Conservation (phyloP, 2,329 filamentous ascomycete species). For the Cercospora sesami region DNA sequence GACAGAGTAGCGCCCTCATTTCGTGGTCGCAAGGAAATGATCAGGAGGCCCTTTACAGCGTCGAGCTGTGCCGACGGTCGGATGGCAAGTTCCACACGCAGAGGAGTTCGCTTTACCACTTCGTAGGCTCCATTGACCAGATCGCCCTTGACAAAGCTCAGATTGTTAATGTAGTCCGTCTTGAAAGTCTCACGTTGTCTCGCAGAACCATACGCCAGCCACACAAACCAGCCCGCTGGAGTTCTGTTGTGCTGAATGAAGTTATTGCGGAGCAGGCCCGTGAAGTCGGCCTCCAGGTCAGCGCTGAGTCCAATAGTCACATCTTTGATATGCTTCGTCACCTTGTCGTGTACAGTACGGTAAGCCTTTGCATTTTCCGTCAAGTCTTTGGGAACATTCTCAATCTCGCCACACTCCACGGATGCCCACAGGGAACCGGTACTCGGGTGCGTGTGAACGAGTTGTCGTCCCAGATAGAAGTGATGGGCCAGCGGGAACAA, state of each 20-base stretch:
- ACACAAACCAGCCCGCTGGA: conserved; percentile 24
- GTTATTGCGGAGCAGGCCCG: conserved; percentile 24
- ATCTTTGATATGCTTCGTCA: conserved; percentile 22
- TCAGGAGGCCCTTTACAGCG: conserved; percentile 18
- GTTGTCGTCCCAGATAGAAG: conserved; percentile 25
- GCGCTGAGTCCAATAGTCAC: conserved; percentile 18
- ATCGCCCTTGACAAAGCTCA: conserved; percentile 27
- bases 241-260: conserved; percentile 23
- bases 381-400: conserved; percentile 21
- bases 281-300: conserved; percentile 25
- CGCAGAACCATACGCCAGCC: conserved; percentile 16
- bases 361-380: conserved; percentile 25
- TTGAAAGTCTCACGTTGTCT: conserved; percentile 23
- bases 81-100: conserved; percentile 24
- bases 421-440: conserved; percentile 22
- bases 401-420: conserved; percentile 26
- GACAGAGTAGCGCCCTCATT: conserved; percentile 24
- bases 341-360: conserved; percentile 26
- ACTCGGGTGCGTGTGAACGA: conserved; percentile 24
- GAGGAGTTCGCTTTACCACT: conserved; percentile 24
- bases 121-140: conserved; percentile 27
- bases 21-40: conserved; percentile 24
- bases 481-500: conserved; percentile 25
- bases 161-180: conserved; percentile 23
- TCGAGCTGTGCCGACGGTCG: conserved; percentile 1